Evolutionary conservation across 2,329 filamentous ascomycete species (phyloP).

Genomic region (Blumeria hordei): DNA sequence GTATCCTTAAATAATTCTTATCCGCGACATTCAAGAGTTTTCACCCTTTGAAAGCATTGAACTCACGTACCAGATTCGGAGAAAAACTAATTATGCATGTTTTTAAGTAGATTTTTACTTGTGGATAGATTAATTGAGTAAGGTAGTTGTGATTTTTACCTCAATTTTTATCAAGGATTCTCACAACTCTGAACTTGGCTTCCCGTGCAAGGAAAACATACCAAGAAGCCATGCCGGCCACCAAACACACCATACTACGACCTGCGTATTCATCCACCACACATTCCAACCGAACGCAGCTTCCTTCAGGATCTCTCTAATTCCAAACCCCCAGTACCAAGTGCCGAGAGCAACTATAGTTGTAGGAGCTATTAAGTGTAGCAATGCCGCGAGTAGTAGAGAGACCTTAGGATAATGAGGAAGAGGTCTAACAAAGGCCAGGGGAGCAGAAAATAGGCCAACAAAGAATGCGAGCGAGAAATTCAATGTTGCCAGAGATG

Average conservation of each 20-base stretch:
- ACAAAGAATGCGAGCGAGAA: constrained; percentile 76
- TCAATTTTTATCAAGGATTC: not conserved
- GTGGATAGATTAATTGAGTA: too few relatives aligned
- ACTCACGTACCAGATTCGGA: too few relatives aligned
- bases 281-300: constrained; percentile 76
- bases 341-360: constrained; percentile 25
- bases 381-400: constrained; percentile 22
- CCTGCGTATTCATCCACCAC: constrained; percentile 69
- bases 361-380: constrained; percentile 38
- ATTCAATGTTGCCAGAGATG: constrained; percentile 81
- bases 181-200: constrained; percentile 5
- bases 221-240: constrained; percentile 74
- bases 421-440: constrained; percentile 45
- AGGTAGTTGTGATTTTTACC: too few relatives aligned
- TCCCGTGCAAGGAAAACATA: constrained; percentile 27
- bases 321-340: constrained; percentile 21
- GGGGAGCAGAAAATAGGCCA: constrained; percentile 52
- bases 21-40: too few relatives aligned
- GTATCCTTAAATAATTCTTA: too few relatives aligned
- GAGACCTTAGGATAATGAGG: constrained; percentile 17
- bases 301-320: constrained; percentile 38
- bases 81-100: too few relatives aligned
- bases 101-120: too few relatives aligned
- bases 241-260: constrained; percentile 88
- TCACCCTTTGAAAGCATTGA: too few relatives aligned